Evolutionary conservation across 2,329 filamentous ascomycete species (phyloP).

Genomic region (Tolypocladium tundrense): DNA sequence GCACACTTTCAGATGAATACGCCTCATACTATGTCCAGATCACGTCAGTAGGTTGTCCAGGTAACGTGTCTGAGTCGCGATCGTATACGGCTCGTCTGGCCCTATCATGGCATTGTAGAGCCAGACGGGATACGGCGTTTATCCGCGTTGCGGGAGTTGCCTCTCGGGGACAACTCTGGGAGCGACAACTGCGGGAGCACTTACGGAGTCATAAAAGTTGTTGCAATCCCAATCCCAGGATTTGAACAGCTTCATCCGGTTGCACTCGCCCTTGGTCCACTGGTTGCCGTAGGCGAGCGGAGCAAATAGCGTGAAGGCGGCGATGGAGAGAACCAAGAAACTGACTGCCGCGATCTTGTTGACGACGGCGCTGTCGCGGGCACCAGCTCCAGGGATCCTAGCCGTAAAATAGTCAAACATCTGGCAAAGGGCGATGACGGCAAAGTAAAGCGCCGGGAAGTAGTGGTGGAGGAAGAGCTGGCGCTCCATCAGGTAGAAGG

Average conservation of each 20-base stretch:
- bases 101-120: not conserved
- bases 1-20: conserved; percentile 18
- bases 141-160: conserved; percentile 17
- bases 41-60: conserved; percentile 7
- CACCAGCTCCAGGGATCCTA: conserved; percentile 57
- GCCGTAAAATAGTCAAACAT: conserved; percentile 76
- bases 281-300: conserved; percentile 87
- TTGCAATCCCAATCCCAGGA: conserved; percentile 99
- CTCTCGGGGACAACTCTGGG: conserved; percentile 11
- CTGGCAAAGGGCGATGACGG: conserved; percentile 80
- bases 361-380: conserved; percentile 57
- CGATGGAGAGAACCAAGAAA: conserved; percentile 65
- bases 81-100: not conserved
- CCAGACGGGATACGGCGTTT: not conserved
- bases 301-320: conserved; percentile 74
- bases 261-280: conserved; percentile 87
- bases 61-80: not conserved
- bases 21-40: conserved; percentile 33
- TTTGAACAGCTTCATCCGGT: conserved; percentile 72
- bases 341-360: conserved; percentile 63
- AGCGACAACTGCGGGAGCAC: conserved; percentile 25
- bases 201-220: conserved; percentile 77
- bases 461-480: conserved; percentile 99
- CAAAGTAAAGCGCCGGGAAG: conserved; percentile 93
- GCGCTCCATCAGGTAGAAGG: conserved; percentile 95